Conservation (phyloP, 441 rosid species). For the Geranium incanum region DNA sequence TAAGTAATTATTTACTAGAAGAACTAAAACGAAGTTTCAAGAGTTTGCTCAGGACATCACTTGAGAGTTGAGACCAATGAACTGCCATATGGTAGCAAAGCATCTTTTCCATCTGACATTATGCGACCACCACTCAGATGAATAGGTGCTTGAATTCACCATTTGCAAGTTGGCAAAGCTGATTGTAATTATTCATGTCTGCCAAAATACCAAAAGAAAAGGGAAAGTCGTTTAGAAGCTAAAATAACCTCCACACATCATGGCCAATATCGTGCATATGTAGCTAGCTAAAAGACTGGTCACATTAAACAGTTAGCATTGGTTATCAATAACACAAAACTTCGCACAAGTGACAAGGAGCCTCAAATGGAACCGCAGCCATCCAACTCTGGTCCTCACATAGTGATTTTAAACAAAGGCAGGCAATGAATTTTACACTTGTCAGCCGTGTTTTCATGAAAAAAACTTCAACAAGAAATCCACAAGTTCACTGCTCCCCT, state of each 20-base stretch:
- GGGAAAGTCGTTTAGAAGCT: not conserved
- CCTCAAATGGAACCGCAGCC: not conserved
- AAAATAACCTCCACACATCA: not conserved
- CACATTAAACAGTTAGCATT: not conserved
- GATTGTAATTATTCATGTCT: constrained; percentile 58
- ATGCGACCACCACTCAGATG: constrained; percentile 33
- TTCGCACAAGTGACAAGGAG: not conserved
- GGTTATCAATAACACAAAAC: not conserved
- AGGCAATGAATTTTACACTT: no score
- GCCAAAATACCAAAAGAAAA: constrained; percentile 17
- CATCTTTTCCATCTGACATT: not conserved
- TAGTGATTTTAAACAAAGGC: no score
- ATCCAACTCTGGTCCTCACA: no score
- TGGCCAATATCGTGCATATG: not conserved
- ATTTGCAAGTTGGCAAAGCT: constrained; percentile 84
- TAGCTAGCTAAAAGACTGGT: not conserved
- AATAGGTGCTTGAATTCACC: constrained; percentile 71
- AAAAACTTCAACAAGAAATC: no score
- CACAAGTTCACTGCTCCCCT: no score
- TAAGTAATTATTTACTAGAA: no score
- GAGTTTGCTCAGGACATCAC: not conserved
- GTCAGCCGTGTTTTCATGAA: no score
- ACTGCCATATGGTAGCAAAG: no score
- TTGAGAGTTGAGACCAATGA: not conserved
- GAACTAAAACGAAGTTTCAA: not conserved